phyloP scores from a whole-genome alignment of 805 yeast genomes.

The Saturnispora serradocipensis region DNA sequence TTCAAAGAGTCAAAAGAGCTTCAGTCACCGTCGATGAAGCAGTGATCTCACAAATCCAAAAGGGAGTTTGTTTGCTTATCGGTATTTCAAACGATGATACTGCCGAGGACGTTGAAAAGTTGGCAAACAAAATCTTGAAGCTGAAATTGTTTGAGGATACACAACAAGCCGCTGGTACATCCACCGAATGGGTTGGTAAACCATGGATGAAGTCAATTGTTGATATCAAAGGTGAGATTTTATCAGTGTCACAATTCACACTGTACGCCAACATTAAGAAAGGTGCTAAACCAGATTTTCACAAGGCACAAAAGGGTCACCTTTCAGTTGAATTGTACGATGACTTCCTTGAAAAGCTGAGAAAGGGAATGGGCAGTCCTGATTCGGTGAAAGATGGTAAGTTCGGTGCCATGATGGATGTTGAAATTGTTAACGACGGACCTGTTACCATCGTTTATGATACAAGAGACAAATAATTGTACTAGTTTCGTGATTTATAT shows the following conservation, averaged over 20 bases:
- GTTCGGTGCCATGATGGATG: constrained; percentile 98
- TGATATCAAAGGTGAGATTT: constrained; percentile 61
- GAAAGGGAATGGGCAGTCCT: constrained; percentile 41
- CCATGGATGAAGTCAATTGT: constrained; percentile 70
- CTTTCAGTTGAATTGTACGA: constrained; percentile 43
- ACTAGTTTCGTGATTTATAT: not conserved
- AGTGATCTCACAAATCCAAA: constrained; percentile 63
- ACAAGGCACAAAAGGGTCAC: constrained; percentile 77
- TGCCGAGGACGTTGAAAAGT: constrained; percentile 55
- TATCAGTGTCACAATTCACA: constrained; percentile 91
- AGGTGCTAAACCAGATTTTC: constrained; percentile 94
- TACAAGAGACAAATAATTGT: constrained; percentile 34
- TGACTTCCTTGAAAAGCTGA: constrained; percentile 39
- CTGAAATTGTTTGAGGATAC: constrained; percentile 66
- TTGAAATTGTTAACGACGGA: constrained; percentile 79
- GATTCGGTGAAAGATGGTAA: constrained; percentile 75
- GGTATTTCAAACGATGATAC: constrained; percentile 81
- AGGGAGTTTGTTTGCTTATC: constrained; percentile 72
- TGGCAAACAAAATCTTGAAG: constrained; percentile 57
- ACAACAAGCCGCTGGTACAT: constrained; percentile 27
- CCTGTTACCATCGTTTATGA: constrained; percentile 86
- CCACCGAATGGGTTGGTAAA: constrained; percentile 46
- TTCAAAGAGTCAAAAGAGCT: constrained; percentile 83
- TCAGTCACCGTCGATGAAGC: constrained; percentile 74
- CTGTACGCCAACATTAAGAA: constrained; percentile 76